These are phyloP conservation scores for Pichia sp. DNA, from an alignment of 1,139 yeast genomes.

Conservation along the genomic window DNA sequence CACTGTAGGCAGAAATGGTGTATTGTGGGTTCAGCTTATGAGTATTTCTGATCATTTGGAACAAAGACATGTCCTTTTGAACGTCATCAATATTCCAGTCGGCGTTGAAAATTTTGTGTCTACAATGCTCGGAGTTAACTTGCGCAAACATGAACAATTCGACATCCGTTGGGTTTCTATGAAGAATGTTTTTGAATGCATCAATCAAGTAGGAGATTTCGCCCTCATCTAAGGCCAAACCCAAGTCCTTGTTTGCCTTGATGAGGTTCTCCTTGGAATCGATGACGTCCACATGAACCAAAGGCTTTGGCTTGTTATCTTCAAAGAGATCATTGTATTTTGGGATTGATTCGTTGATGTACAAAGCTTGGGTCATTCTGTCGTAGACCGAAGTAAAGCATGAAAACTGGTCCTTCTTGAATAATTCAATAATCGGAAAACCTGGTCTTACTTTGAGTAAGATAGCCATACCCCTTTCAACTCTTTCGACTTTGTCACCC, in stretches of 20 bases:
- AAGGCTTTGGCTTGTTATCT: conserved; percentile 79
- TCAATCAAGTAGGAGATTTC: conserved; percentile 84
- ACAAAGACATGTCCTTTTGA: conserved; percentile 67
- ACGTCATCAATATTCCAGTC: conserved; percentile 95
- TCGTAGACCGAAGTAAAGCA: conserved; percentile 75
- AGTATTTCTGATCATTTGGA: conserved; percentile 95
- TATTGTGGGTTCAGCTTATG: conserved; percentile 71
- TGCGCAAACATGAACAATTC: conserved; percentile 99
- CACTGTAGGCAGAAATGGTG: conserved; percentile 93
- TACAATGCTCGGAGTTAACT: conserved; percentile 98
- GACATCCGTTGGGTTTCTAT: conserved; percentile 95
- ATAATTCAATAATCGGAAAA: conserved; percentile 54
- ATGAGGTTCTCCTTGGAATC: conserved; percentile 59
- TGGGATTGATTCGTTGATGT: conserved; percentile 53
- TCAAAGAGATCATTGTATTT: conserved; percentile 66
- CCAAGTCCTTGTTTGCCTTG: conserved; percentile 76
- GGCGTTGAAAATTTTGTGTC: conserved; percentile 98
- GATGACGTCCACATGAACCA: conserved; percentile 66
- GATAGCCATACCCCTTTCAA: conserved; percentile 85
- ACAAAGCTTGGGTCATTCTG: conserved; percentile 87
- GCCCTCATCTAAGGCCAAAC: conserved; percentile 87
- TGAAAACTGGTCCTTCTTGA: conserved; percentile 43
- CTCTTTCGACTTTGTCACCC: conserved; percentile 62
- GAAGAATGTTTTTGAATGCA: conserved; percentile 69
- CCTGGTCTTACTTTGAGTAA: conserved; percentile 66